These are phyloP conservation scores for Neurospora pannonica DNA, from an alignment of 495 filamentous ascomycete genomes.

Conservation along the genomic window DNA sequence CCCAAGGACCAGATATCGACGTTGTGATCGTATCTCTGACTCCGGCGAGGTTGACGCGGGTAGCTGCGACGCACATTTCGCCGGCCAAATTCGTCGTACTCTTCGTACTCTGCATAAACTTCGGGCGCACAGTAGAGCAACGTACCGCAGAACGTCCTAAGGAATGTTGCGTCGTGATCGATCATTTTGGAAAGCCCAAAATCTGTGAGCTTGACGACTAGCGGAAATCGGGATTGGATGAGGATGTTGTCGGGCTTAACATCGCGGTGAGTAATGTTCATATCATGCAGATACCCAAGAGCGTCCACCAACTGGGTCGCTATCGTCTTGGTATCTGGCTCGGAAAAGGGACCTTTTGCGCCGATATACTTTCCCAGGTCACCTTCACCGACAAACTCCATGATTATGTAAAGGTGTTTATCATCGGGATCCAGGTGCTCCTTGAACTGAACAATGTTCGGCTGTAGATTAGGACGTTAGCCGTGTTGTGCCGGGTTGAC, in stretches of 20 bases:
- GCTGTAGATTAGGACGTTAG: conserved; percentile 37
- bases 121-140: conserved; percentile 93
- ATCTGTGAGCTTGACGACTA: conserved; percentile 84
- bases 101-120: conserved; percentile 78
- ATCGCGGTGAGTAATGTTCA: conserved; percentile 88
- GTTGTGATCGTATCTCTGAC: conserved; percentile 67
- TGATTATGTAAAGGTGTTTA: conserved; percentile 79
- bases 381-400: conserved; percentile 84
- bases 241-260: conserved; percentile 98
- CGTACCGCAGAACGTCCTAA: conserved; percentile 94
- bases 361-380: conserved; percentile 70
- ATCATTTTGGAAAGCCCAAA: conserved; percentile 87
- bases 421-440: conserved; percentile 70
- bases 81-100: conserved; percentile 40
- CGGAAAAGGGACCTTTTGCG: conserved; percentile 49
- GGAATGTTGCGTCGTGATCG: conserved; percentile 68
- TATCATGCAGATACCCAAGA: conserved; percentile 75
- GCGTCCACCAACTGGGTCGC: conserved; percentile 70
- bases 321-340: conserved; percentile 59
- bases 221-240: conserved; percentile 49
- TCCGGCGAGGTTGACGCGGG: conserved; percentile 17
- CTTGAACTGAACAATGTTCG: conserved; percentile 84
- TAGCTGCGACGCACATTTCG: conserved; percentile 32
- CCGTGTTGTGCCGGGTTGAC: not conserved
- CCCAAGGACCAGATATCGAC: conserved; percentile 94